phyloP scores from a whole-genome alignment of 2,329 filamentous ascomycete species.

The Fusarium chaquense region DNA sequence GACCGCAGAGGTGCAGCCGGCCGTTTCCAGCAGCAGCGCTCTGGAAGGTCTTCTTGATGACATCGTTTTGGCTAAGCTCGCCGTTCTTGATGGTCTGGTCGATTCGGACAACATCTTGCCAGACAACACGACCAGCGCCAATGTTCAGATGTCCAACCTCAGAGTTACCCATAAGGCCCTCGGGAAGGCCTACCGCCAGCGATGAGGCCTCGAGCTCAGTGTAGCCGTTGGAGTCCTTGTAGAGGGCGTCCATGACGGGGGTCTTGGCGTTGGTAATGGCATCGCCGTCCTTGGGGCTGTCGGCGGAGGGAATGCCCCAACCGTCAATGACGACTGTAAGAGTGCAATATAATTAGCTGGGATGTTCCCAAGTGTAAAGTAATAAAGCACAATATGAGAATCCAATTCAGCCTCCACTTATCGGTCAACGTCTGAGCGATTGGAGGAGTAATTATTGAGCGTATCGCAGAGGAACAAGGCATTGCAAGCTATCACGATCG shows the following conservation, averaged over 20 bases:
- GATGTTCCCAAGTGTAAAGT: slow-evolving; percentile 68
- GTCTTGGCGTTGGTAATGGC: slow-evolving; percentile 95
- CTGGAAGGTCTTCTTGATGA: slow-evolving; percentile 81
- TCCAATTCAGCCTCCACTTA: slow-evolving; percentile 49
- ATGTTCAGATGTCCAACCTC: slow-evolving; percentile 99
- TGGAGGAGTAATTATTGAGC: slow-evolving; percentile 40
- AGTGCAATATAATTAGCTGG: slow-evolving; percentile 69
- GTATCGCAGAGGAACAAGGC: slow-evolving; percentile 34
- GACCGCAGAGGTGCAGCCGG: slow-evolving; percentile 89
- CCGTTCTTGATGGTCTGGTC: slow-evolving; percentile 91
- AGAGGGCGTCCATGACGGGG: slow-evolving; percentile 94
- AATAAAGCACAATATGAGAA: slow-evolving; percentile 64
- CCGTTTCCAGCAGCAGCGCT: slow-evolving; percentile 89
- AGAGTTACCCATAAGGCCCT: slow-evolving; percentile 98
- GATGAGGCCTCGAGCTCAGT: slow-evolving; percentile 96
- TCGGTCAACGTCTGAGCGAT: slow-evolving; percentile 23
- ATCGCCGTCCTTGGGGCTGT: slow-evolving; percentile 89
- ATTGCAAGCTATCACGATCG: slow-evolving; percentile 33
- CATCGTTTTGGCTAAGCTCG: slow-evolving; percentile 79
- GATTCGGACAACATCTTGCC: slow-evolving; percentile 98
- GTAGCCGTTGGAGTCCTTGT: slow-evolving; percentile 84
- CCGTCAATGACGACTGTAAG: slow-evolving; percentile 95
- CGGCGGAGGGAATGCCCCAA: slow-evolving; percentile 88
- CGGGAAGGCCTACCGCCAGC: slow-evolving; percentile 92
- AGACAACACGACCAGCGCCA: slow-evolving; percentile 95